phyloP scores from a whole-genome alignment of 192 early-diverging fungal species.

The Gonapodya prolifera region DNA sequence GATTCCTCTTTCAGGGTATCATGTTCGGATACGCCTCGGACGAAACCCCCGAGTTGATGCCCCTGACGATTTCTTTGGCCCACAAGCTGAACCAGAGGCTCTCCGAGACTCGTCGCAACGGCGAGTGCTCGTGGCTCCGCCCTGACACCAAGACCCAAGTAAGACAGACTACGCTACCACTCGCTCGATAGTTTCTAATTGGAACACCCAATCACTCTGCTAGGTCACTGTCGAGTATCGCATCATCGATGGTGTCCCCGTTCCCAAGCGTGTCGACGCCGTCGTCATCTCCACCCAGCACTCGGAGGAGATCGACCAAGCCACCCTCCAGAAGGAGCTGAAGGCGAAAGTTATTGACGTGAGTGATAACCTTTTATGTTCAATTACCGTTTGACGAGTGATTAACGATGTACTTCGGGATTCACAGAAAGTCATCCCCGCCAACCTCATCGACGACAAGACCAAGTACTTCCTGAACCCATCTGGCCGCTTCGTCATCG shows the following conservation, averaged over 20 bases:
- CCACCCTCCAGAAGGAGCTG: slow-evolving; percentile 71
- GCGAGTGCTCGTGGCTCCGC: slow-evolving; percentile 82
- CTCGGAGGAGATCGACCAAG: slow-evolving; percentile 73
- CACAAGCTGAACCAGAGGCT: slow-evolving; percentile 97
- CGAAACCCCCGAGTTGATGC: slow-evolving; percentile 99
- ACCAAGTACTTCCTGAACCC: slow-evolving; percentile 97
- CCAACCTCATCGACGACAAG: slow-evolving; percentile 68
- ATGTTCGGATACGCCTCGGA: slow-evolving; percentile 89
- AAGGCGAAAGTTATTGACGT: slow-evolving; percentile 84
- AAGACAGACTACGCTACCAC: no score
- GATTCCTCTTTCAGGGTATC: slow-evolving; percentile 30
- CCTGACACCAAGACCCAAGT: slow-evolving; percentile 97
- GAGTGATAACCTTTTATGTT: no score
- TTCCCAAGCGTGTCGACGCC: slow-evolving; percentile 91
- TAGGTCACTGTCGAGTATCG: slow-evolving; percentile 94
- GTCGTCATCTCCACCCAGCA: slow-evolving; percentile 98
- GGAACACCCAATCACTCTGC: neutral
- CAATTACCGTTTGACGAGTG: neutral
- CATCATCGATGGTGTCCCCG: slow-evolving; percentile 84
- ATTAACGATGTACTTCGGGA: no score
- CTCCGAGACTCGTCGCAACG: slow-evolving; percentile 88
- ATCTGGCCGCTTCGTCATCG: slow-evolving; percentile 98
- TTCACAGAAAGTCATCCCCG: slow-evolving; percentile 63
- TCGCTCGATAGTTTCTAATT: slow-evolving; percentile 4
- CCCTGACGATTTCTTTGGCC: slow-evolving; percentile 81